Percentiles rank a stretch among this genome's conserved stretches.
Evolutionary conservation across 2,329 filamentous ascomycete genomes (phyloP).

Genomic region (Neonectria punicea): DNA sequence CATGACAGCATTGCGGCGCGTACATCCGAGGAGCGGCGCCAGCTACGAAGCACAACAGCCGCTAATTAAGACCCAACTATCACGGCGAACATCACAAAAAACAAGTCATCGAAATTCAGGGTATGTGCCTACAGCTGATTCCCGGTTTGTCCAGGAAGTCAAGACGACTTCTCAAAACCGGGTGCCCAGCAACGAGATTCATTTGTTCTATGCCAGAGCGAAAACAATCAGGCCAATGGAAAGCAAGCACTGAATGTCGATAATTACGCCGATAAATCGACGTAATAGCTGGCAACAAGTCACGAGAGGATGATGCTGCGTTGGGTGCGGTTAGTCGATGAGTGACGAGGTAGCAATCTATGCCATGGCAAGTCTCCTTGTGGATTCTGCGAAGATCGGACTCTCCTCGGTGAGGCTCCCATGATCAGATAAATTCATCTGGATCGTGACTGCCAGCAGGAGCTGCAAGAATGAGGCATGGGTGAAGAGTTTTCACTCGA

Average conservation of each 20-base stretch:
- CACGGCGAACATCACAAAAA: neutral
- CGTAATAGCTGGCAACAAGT: conserved; percentile 49
- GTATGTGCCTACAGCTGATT: conserved; percentile 70
- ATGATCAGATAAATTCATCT: conserved; percentile 8
- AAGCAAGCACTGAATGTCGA: conserved; percentile 61
- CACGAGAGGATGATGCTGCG: conserved; percentile 10
- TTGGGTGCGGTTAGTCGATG: conserved; percentile 20
- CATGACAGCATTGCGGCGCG: neutral
- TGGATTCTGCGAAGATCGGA: neutral
- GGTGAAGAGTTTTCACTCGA: conserved; percentile 17
- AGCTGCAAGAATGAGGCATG: neutral
- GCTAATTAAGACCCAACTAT: neutral
- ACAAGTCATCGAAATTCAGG: neutral
- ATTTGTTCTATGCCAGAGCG: conserved; percentile 64
- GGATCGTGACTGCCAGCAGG: neutral
- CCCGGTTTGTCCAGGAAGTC: conserved; percentile 63
- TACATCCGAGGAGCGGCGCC: neutral
- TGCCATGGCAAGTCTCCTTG: neutral
- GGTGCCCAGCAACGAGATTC: conserved; percentile 66
- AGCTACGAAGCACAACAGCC: neutral
- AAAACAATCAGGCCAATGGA: conserved; percentile 64
- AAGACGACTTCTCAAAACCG: conserved; percentile 66
- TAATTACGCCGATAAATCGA: conserved; percentile 50
- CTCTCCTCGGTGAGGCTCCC: neutral
- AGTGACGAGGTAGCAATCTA: neutral